These are phyloP conservation scores for Licmophora abbreviata DNA, from an alignment of 108 stramenopile genomes.

Conservation along the genomic window DNA sequence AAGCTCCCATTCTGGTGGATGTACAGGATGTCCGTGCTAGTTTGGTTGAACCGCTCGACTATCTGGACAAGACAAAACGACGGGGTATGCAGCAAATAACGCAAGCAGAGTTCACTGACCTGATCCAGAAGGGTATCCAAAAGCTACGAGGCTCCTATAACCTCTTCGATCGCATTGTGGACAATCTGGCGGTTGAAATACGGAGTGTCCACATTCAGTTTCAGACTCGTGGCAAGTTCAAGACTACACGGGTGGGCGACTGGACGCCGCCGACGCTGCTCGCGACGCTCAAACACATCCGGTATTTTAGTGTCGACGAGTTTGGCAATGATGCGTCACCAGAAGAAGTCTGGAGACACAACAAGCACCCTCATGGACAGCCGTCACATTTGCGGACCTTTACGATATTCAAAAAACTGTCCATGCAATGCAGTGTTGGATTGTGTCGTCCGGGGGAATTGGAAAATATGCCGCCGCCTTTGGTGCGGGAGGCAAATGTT, in stretches of 20 bases:
- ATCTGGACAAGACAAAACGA: slow-evolving; percentile 11
- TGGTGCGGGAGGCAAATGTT: slow-evolving; percentile 12
- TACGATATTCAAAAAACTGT: slow-evolving; percentile 56
- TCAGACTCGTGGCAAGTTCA: slow-evolving; percentile 67
- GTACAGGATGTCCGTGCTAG: slow-evolving; percentile 48
- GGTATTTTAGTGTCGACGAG: slow-evolving; percentile 51
- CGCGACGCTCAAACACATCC: slow-evolving; percentile 30
- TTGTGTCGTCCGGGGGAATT: slow-evolving; percentile 1
- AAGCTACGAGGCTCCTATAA: slow-evolving; percentile 27
- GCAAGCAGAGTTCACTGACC: slow-evolving; percentile 9
- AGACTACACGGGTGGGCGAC: slow-evolving; percentile 45
- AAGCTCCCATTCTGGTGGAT: slow-evolving; percentile 68
- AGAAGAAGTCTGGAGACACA: slow-evolving; percentile 68
- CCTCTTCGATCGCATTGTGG: slow-evolving; percentile 61
- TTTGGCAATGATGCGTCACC: slow-evolving; percentile 52
- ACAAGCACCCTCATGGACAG: slow-evolving; percentile 16
- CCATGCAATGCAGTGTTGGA: slow-evolving; percentile 21
- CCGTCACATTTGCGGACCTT: slow-evolving; percentile 25
- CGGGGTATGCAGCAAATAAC: slow-evolving; percentile 11
- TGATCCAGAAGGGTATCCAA: slow-evolving; percentile 7
- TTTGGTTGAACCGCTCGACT: slow-evolving; percentile 48
- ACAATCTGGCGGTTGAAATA: slow-evolving; percentile 63
- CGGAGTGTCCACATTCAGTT: slow-evolving; percentile 35
- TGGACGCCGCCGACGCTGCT: slow-evolving; percentile 62
- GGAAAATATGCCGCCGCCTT: neutral